phyloP scores from a whole-genome alignment of 2,329 filamentous ascomycete genomes.

The Hypoxylon sp. region DNA sequence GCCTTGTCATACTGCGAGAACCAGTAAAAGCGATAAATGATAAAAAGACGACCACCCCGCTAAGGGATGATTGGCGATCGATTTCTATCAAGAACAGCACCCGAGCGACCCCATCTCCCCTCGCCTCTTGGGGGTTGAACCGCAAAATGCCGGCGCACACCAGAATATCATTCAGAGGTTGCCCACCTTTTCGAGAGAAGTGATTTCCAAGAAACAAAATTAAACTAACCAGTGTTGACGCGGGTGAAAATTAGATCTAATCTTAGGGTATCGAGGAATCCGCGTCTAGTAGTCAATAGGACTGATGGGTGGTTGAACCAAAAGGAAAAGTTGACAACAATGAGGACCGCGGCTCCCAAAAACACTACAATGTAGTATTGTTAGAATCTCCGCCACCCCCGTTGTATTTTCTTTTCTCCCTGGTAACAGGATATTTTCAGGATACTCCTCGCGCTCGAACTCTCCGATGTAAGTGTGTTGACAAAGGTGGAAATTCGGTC shows the following conservation, averaged over 20 bases:
- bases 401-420: neutral
- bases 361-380: constrained; percentile 41
- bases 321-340: constrained; percentile 41
- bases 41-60: constrained; percentile 23
- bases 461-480: neutral
- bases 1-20: constrained; percentile 25
- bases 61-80: constrained; percentile 37
- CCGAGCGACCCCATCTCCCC: constrained; percentile 37
- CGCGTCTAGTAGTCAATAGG: constrained; percentile 51
- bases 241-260: constrained; percentile 53
- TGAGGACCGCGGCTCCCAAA: constrained; percentile 20
- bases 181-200: constrained; percentile 16
- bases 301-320: constrained; percentile 42
- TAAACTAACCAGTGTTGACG: constrained; percentile 51
- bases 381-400: constrained; percentile 39
- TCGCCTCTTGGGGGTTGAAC: constrained; percentile 24
- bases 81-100: constrained; percentile 29
- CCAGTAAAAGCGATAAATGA: constrained; percentile 18
- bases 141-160: constrained; percentile 33
- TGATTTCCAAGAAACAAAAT: constrained; percentile 28
- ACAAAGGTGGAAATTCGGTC: neutral
- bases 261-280: constrained; percentile 55
- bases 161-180: constrained; percentile 14
- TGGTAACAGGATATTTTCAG: neutral
- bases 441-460: neutral